A percentile compares a stretch with the other conserved stretches of the same genome.
Evolutionary conservation across 768 basidiomycete genomes (phyloP).

Genomic region (Dioszegia aurantiaca): DNA sequence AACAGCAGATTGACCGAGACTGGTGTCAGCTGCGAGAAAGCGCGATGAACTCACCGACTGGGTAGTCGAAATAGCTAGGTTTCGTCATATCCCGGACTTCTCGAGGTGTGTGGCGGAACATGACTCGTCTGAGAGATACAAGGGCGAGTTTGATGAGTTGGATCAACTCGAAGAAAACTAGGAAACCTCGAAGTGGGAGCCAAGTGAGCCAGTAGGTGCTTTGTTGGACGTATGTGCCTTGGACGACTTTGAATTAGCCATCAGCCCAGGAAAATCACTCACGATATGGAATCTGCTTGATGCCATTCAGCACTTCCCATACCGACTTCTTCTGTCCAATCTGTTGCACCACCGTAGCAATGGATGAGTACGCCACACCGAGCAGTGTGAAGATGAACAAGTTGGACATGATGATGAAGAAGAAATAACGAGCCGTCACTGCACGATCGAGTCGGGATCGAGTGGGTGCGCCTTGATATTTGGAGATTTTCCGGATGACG

Average conservation of each 20-base stretch:
- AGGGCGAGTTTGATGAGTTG: slow-evolving; percentile 82
- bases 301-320: slow-evolving; percentile 55
- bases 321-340: slow-evolving; percentile 58
- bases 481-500: slow-evolving; percentile 77
- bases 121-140: slow-evolving; percentile 45
- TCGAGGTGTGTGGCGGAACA: slow-evolving; percentile 53
- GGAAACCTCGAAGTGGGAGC: slow-evolving; percentile 92
- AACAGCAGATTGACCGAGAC: slow-evolving; percentile 59
- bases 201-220: slow-evolving; percentile 86
- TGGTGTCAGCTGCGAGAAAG: slow-evolving; percentile 47
- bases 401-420: slow-evolving; percentile 91
- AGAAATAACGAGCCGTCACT: slow-evolving; percentile 86
- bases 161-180: slow-evolving; percentile 89
- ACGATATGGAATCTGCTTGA: slow-evolving; percentile 38
- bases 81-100: slow-evolving; percentile 53
- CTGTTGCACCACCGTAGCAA: slow-evolving; percentile 55
- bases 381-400: slow-evolving; percentile 90
- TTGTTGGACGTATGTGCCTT: slow-evolving; percentile 85
- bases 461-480: slow-evolving; percentile 69
- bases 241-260: slow-evolving; percentile 58
- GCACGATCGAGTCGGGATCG: slow-evolving; percentile 80
- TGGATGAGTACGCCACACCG: slow-evolving; percentile 69
- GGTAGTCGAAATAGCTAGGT: slow-evolving; percentile 37
- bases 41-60: slow-evolving; percentile 20
- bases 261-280: slow-evolving; percentile 5